phyloP scores from a whole-genome alignment of 2,329 filamentous ascomycete species.

The Hysterium pulicare region DNA sequence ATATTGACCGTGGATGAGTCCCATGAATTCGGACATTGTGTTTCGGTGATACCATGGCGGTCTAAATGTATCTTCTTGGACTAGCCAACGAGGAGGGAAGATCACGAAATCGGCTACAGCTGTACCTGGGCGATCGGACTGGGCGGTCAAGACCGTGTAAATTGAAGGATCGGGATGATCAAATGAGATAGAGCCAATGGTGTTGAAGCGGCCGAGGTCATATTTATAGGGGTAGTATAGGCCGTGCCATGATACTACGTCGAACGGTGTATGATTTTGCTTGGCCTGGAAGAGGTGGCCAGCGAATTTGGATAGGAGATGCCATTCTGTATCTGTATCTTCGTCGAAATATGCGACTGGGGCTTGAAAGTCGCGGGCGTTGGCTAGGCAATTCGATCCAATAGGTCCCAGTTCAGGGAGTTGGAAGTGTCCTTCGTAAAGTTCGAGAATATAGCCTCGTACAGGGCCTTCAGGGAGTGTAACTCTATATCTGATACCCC shows the following conservation, averaged over 20 bases:
- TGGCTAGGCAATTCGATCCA: constrained; percentile 64
- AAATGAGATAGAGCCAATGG: constrained; percentile 54
- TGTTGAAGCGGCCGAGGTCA: constrained; percentile 57
- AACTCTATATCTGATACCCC: constrained; percentile 64
- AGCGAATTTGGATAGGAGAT: constrained; percentile 59
- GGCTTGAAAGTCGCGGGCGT: constrained; percentile 62
- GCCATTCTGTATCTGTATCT: constrained; percentile 54
- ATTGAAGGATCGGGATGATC: constrained; percentile 67
- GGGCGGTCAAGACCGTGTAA: constrained; percentile 64
- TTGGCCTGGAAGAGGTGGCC: constrained; percentile 59
- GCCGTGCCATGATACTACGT: constrained; percentile 71
- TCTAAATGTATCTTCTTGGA: constrained; percentile 66
- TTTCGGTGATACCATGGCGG: constrained; percentile 72
- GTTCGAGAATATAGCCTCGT: constrained; percentile 64
- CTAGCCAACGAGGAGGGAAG: constrained; percentile 69
- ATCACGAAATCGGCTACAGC: constrained; percentile 68
- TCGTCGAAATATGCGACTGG: constrained; percentile 59
- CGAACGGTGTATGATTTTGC: constrained; percentile 65
- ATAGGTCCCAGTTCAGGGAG: constrained; percentile 66
- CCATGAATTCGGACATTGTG: constrained; percentile 68
- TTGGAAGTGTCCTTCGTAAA: constrained; percentile 62
- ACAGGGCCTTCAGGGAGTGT: constrained; percentile 57
- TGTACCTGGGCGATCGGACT: constrained; percentile 52
- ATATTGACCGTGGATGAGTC: constrained; percentile 60
- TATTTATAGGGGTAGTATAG: constrained; percentile 62